Evolutionary conservation across 2,329 filamentous ascomycete genomes (phyloP), one percentile per base, ranked within the genome.

Genomic region (Thyridium curvatum): DNA sequence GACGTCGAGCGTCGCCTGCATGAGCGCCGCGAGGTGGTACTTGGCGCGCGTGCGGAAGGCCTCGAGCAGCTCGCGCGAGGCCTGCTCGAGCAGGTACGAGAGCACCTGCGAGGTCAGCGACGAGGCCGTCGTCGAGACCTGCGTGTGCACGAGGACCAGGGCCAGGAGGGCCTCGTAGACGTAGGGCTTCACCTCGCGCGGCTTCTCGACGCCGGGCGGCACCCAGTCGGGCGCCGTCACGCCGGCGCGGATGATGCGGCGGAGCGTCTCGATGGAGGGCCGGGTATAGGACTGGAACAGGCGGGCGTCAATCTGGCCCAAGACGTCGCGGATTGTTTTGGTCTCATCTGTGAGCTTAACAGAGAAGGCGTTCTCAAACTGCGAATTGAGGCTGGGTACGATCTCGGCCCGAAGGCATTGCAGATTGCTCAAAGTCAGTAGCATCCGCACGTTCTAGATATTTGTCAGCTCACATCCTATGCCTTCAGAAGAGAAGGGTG

Each of bases 1-100:
- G 2, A 96, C 90, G 55, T 98, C 93, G 1, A 98, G 77, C 0
- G 93, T 98, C 2, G 94, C 94, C 64, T 98, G 94, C 82, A 97
- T 94, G 37, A 98, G 76, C 7, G 86, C 83, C 5, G 84, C 72
- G 1, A 98, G 79, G 2, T 80, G 75, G 63, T 93, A 97, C 15
- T 69, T 70, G 4, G 71, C 60, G 7, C 83, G 79, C 29, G 59
- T 75, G 70, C 66, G 68, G 70, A 97, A 95, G 0, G 87, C 82
- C 18, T 83, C 76, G 13, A 96, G 79, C n/a, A 97, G 79, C 44
- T 89, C 82, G 6, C 75, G 67, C 10, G 84, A 91, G 10, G 85
- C 76, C 53, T 89, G 79, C 56, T 95, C 89, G 30, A 97, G 79
- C 26, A 97, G 74, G 58, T 91, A 84, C 2, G 87, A 89, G 12